A percentile compares a stretch with the other conserved stretches of the same genome.
Evolutionary conservation across 2,329 filamentous ascomycete genomes (phyloP).

Genomic region (Aspergillus versicolor): DNA sequence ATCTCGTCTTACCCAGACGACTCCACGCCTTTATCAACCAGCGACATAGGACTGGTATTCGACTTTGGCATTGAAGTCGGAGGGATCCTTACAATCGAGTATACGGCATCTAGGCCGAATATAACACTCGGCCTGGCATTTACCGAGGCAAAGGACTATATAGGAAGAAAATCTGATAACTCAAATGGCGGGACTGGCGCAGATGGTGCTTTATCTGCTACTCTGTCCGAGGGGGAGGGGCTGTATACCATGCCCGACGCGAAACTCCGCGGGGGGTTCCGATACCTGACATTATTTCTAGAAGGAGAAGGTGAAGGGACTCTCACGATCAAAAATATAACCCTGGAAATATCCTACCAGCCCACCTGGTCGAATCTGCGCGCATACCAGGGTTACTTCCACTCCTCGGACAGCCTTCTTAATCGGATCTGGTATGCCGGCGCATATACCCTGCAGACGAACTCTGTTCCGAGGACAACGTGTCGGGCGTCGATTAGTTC

Average conservation of each 20-base stretch:
- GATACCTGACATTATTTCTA: conserved; percentile 45
- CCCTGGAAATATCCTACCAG: conserved; percentile 49
- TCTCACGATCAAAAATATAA: conserved; percentile 39
- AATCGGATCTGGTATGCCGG: conserved; percentile 60
- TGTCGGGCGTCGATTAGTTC: conserved; percentile 35
- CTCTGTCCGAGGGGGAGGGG: conserved; percentile 34
- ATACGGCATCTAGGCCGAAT: conserved; percentile 38
- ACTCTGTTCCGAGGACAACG: conserved; percentile 39
- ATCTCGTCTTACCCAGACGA: conserved; percentile 21
- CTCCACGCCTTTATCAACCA: conserved; percentile 44
- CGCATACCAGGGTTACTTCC: conserved; percentile 55
- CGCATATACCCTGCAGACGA: conserved; percentile 54
- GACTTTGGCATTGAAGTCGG: conserved; percentile 62
- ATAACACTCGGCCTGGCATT: conserved; percentile 47
- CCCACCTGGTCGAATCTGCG: conserved; percentile 54
- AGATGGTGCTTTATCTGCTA: conserved; percentile 42
- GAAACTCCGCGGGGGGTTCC: conserved; percentile 45
- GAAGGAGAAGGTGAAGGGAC: conserved; percentile 26
- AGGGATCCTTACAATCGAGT: conserved; percentile 55
- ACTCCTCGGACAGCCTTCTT: conserved; percentile 51
- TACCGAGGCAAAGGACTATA: conserved; percentile 50
- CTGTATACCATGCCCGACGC: conserved; percentile 41
- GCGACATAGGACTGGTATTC: conserved; percentile 47
- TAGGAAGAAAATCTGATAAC: conserved; percentile 48
- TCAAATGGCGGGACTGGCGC: conserved; percentile 49